Evolutionary conservation across 1,284 basidiomycete species (phyloP).

Genomic region (Omphalotus olearius): DNA sequence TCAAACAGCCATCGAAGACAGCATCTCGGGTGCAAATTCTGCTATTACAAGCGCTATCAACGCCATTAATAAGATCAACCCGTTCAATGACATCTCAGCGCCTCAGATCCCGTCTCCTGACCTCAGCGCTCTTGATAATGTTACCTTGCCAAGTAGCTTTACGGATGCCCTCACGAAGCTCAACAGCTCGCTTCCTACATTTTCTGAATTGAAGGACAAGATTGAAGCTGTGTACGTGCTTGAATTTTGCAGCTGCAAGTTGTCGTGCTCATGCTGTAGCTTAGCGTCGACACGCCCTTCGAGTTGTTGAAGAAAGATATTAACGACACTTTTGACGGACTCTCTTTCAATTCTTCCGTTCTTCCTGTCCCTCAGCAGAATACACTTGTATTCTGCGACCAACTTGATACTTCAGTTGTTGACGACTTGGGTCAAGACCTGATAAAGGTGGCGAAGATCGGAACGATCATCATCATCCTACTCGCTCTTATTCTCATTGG

Average conservation of each 20-base stretch:
- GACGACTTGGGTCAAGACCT: constrained; percentile 80
- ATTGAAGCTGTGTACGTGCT: constrained; percentile 67
- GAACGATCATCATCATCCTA: constrained; percentile 64
- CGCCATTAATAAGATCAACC: constrained; percentile 69
- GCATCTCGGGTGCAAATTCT: constrained; percentile 66
- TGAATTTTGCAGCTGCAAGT: not conserved
- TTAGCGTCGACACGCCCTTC: constrained; percentile 81
- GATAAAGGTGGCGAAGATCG: constrained; percentile 73
- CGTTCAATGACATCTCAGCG: constrained; percentile 58
- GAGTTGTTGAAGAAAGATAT: constrained; percentile 83
- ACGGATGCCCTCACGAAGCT: constrained; percentile 68
- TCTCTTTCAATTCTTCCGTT: constrained; percentile 64
- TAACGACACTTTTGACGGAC: constrained; percentile 75
- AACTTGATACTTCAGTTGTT: constrained; percentile 78
- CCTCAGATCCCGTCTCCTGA: constrained; percentile 73
- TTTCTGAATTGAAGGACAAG: constrained; percentile 70
- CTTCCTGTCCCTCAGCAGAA: constrained; percentile 73
- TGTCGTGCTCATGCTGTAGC: constrained; percentile 13
- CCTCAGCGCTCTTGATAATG: constrained; percentile 69
- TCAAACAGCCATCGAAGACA: constrained; percentile 66
- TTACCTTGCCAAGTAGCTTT: constrained; percentile 81
- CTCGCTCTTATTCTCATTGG: constrained; percentile 61
- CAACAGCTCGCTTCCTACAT: constrained; percentile 79
- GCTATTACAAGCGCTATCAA: constrained; percentile 63
- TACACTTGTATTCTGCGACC: constrained; percentile 63